Evolutionary conservation across 257 asterid genomes (phyloP).

Genomic region (Ligustrum vulgare): DNA sequence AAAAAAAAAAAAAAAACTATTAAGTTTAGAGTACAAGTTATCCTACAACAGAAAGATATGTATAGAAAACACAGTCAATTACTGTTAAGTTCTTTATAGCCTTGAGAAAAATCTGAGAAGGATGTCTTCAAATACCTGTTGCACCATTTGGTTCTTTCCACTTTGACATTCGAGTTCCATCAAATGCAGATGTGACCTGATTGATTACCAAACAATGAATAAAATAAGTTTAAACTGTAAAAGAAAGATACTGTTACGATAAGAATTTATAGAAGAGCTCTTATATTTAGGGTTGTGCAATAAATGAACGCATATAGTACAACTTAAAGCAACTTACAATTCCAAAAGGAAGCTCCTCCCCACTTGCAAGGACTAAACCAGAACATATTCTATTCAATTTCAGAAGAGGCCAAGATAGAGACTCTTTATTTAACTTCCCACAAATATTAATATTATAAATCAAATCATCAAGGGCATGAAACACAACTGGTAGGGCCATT

Average conservation of each 20-base stretch:
- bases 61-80: background rate
- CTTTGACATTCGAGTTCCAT: slow-evolving; percentile 96
- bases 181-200: slow-evolving; percentile 91
- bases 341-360: slow-evolving; percentile 99
- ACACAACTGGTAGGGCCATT: slow-evolving; percentile 75
- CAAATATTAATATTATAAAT: slow-evolving; percentile 47
- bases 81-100: background rate
- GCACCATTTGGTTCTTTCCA: slow-evolving; percentile 99
- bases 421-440: slow-evolving; percentile 46
- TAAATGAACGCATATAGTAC: slow-evolving; percentile 3
- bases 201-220: slow-evolving; percentile 19
- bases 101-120: background rate
- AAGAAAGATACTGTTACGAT: slow-evolving; percentile 4
- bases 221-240: slow-evolving; percentile 16
- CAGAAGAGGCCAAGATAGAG: slow-evolving; percentile 80
- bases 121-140: slow-evolving; percentile 51
- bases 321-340: slow-evolving; percentile 55
- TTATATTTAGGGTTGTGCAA: background rate
- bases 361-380: slow-evolving; percentile 88
- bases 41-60: slow-evolving; percentile 8
- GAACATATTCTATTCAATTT: slow-evolving; percentile 77
- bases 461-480: slow-evolving; percentile 86
- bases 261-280: slow-evolving; percentile 18
- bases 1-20: background rate
- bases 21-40: slow-evolving; percentile 11